A percentile compares a stretch with the other conserved stretches of the same genome.
Conservation (phyloP, 352 stramenopile genomes). For the Pythium sukuiense region DNA sequence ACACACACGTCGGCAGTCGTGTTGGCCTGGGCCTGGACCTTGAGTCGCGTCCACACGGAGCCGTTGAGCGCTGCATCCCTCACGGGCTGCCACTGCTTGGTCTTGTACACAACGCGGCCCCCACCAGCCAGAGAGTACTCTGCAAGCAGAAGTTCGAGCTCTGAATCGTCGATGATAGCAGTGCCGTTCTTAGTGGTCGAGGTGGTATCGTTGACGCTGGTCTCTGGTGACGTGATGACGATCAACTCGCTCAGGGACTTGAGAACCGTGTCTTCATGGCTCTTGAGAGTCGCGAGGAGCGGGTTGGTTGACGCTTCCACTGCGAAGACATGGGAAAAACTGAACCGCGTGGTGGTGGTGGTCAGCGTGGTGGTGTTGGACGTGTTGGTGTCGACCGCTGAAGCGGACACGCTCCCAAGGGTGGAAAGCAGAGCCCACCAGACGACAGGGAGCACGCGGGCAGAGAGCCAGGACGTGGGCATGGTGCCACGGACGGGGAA, state of each 20-base stretch:
- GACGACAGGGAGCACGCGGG: background rate
- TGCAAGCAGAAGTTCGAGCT: background rate
- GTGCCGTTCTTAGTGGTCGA: background rate
- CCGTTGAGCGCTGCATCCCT: constrained; percentile 1
- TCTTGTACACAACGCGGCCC: constrained; percentile 14
- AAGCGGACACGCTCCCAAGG: background rate
- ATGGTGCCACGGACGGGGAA: background rate
- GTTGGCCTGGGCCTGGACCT: background rate
- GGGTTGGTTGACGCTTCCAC: background rate
- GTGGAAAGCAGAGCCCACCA: background rate
- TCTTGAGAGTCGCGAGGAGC: background rate
- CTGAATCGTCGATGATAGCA: background rate
- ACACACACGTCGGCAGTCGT: constrained; percentile 10
- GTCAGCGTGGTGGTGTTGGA: background rate
- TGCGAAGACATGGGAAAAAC: constrained; percentile 20
- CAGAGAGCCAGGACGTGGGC: background rate
- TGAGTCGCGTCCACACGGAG: constrained; percentile 22
- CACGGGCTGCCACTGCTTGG: constrained; percentile 20
- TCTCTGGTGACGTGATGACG: constrained; percentile 13
- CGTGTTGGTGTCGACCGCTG: background rate
- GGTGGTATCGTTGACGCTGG: background rate
- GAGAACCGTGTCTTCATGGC: constrained; percentile 1
- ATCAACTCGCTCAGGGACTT: constrained; percentile 13
- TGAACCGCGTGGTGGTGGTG: constrained; percentile 10
- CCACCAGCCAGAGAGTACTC: constrained; percentile 12